Evolutionary conservation across 352 stramenopile genomes (phyloP), one percentile per base, ranked within the genome.

Genomic region (Thraustochytrium striatum): DNA sequence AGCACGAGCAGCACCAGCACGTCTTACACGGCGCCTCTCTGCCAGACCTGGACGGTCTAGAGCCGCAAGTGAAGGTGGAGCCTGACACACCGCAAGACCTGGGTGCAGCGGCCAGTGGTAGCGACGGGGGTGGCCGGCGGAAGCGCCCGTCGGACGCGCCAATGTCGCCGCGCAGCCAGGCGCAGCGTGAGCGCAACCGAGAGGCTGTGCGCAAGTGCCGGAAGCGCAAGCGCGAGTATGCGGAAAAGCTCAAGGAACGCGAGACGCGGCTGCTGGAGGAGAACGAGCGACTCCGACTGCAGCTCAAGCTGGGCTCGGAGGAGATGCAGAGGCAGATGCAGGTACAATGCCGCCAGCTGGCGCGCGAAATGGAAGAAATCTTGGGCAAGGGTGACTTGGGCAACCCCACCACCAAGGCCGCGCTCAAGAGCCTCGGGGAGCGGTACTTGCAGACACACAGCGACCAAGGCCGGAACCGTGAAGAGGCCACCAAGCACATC

Each of bases 401-500:
- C 47, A 16, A 52, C 8, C 21, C 8, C 58, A 30, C 58, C 9
- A 16, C 58, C 8, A 32, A n/a, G 19, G 19, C 52, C 52, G 38
- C 61, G 65, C 65, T 75, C 44, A n/a, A 43, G 7, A 16, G 61
- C 21, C 47, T 68, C 44, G 61, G 30, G 16, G 65, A 75, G 3
- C 30, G 65, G 1, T 75, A 75, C 65, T 25, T 75, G 41, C 39
- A 75, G 52, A 75, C 65, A 19, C 65, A 75, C 36, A 43, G 25
- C 16, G 65, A 75, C 28, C 65, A 75, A 3, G 65, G 65, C 11
- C 65, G 65, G 0, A 75, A 75, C 36, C 65, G 65, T 9, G 65
- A 75, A n/a, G 65, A 75, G 36, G 65, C 65, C 16, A 75, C 30
- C 44, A 75, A 75, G 65, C 65, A 75, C 50, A 75, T 75, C 25